Percentiles rank a stretch among this genome's conserved stretches.
Conservation (phyloP, 352 stramenopile species). For the Phytophthora boehmeriae region DNA sequence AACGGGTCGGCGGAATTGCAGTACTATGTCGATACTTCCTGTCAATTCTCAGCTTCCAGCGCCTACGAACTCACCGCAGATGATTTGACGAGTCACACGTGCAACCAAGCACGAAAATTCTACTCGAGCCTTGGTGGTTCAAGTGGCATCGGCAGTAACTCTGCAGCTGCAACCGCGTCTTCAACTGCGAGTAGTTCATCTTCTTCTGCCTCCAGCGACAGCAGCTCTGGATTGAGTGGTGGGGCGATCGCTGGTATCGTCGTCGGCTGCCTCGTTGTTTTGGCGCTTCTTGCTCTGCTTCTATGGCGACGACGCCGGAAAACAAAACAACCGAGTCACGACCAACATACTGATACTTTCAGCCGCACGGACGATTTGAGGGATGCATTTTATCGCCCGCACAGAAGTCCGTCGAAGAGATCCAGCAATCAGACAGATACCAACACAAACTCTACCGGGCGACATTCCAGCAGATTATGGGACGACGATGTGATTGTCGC, state of each 20-base stretch:
- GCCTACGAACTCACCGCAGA: constrained; percentile 16
- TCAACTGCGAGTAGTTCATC: constrained; percentile 9
- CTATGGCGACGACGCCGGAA: constrained; percentile 12
- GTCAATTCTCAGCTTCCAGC: constrained; percentile 1
- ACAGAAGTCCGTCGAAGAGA: constrained; percentile 27
- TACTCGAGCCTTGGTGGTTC: constrained; percentile 26
- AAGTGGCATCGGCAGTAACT: constrained; percentile 14
- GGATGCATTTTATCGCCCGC: constrained; percentile 25
- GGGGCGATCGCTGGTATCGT: constrained; percentile 32
- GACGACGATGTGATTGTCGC: constrained; percentile 47
- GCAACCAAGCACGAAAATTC: constrained; percentile 19
- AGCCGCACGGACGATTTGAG: constrained; percentile 6
- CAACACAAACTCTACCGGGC: constrained; percentile 19
- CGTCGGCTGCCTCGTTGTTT: constrained; percentile 15
- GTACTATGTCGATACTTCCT: constrained; percentile 31
- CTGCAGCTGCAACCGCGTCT: background rate
- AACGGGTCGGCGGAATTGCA: constrained; percentile 33
- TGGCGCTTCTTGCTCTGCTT: constrained; percentile 20
- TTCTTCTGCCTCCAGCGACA: constrained; percentile 14
- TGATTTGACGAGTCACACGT: constrained; percentile 20
- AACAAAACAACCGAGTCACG: constrained; percentile 3
- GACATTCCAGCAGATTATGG: constrained; percentile 24
- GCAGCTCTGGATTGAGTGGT: constrained; percentile 15
- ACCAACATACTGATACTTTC: background rate
- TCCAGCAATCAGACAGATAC: constrained; percentile 8